Evolutionary conservation across 305 asterid species (phyloP).

Genomic region (Petunia hybrid): DNA sequence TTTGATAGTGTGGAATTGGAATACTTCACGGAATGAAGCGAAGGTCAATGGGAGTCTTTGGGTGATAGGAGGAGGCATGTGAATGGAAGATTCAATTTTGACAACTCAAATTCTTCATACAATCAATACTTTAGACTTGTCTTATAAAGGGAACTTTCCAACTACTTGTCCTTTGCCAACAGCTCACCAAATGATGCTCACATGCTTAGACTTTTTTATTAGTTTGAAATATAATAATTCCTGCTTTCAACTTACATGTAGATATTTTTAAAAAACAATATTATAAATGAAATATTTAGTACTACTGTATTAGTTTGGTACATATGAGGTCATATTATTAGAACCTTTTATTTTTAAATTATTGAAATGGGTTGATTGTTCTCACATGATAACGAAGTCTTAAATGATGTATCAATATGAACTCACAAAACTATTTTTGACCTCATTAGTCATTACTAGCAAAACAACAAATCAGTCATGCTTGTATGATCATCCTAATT

Average conservation of each 20-base stretch:
- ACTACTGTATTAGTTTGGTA: background rate
- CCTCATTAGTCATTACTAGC: too few relatives aligned
- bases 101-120: background rate
- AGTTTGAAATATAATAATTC: background rate
- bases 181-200: background rate
- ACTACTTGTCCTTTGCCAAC: background rate
- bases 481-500: too few relatives aligned
- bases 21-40: background rate
- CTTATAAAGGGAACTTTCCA: background rate
- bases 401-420: too few relatives aligned
- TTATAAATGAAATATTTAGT: background rate
- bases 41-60: background rate
- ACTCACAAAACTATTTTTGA: too few relatives aligned
- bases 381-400: too few relatives aligned
- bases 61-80: constrained; percentile 12
- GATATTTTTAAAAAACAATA: too few relatives aligned
- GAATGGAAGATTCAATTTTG: constrained; percentile 7
- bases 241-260: background rate
- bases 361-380: too few relatives aligned
- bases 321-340: background rate
- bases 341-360: too few relatives aligned
- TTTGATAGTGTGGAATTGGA: background rate
- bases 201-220: background rate
- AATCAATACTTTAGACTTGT: background rate
- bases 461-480: too few relatives aligned